These are phyloP conservation scores for Sporothrix phasma DNA, from an alignment of 2,329 filamentous ascomycete species.

Conservation along the genomic window DNA sequence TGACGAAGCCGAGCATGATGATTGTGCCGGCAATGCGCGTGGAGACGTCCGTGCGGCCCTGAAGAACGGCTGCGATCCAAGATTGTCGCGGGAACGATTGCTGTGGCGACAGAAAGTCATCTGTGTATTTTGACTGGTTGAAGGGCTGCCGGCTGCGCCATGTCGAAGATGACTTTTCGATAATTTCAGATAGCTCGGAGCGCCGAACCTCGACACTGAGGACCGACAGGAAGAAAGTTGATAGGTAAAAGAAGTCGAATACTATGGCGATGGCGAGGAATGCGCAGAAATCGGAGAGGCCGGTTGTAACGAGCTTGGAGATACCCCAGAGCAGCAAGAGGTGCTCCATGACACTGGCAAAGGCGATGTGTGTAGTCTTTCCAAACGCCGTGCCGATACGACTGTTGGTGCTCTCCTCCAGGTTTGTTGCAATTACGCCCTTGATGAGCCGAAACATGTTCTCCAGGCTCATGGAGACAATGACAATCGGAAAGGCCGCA, in stretches of 20 bases:
- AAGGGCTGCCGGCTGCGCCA: constrained; percentile 22
- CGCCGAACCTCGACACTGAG: constrained; percentile 69
- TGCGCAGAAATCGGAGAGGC: constrained; percentile 58
- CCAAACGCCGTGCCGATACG: constrained; percentile 67
- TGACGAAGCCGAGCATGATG: constrained; percentile 60
- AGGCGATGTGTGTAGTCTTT: constrained; percentile 58
- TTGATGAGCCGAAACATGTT: constrained; percentile 74
- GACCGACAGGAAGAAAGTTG: constrained; percentile 72
- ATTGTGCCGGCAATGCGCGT: constrained; percentile 66
- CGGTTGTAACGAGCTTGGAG: constrained; percentile 57
- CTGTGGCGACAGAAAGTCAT: constrained; percentile 20
- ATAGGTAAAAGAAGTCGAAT: constrained; percentile 68
- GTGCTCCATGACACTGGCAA: constrained; percentile 60
- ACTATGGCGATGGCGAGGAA: constrained; percentile 66
- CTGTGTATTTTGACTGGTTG: neutral
- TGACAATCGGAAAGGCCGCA: constrained; percentile 66
- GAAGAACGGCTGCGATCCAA: constrained; percentile 53
- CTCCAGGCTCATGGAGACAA: constrained; percentile 66
- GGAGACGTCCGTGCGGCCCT: constrained; percentile 56
- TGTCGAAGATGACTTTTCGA: constrained; percentile 46
- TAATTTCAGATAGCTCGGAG: constrained; percentile 63
- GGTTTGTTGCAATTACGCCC: constrained; percentile 60
- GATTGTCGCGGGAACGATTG: constrained; percentile 28
- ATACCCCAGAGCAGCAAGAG: constrained; percentile 54
- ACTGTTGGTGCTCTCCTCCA: constrained; percentile 56